phyloP scores from a whole-genome alignment of 805 yeast species.

The Saturnispora hagleri region DNA sequence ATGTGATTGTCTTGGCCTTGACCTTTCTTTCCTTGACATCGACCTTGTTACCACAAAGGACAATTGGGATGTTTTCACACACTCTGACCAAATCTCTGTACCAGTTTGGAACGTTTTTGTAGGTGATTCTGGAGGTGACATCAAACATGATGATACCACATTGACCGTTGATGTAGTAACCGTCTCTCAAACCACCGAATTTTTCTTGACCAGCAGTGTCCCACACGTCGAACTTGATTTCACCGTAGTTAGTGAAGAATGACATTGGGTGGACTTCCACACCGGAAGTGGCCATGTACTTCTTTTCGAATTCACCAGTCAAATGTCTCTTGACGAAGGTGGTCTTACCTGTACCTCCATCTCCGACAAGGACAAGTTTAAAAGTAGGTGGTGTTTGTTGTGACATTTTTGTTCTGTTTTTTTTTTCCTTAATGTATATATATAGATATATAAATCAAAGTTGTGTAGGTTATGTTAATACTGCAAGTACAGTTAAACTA shows the following conservation, averaged over 20 bases:
- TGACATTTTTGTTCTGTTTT: conserved; percentile 35
- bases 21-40: conserved; percentile 99
- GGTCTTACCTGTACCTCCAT: conserved; percentile 99
- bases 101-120: conserved; percentile 99
- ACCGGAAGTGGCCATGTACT: conserved; percentile 98
- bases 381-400: conserved; percentile 83
- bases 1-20: conserved; percentile 98
- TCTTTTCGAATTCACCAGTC: conserved; percentile 98
- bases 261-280: conserved; percentile 99
- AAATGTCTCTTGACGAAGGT: conserved; percentile 99
- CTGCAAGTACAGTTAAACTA: neutral
- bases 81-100: conserved; percentile 99
- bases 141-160: conserved; percentile 99
- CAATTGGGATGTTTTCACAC: conserved; percentile 99
- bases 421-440: neutral
- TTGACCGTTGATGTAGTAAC: conserved; percentile 98
- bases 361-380: conserved; percentile 98
- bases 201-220: conserved; percentile 99
- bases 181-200: conserved; percentile 99
- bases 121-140: conserved; percentile 98
- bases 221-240: conserved; percentile 98
- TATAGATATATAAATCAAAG: neutral
- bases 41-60: conserved; percentile 98
- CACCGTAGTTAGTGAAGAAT: conserved; percentile 97
- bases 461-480: too few relatives aligned